Conservation (phyloP, 176 grass and related monocot species). For the Musa itinerans region DNA sequence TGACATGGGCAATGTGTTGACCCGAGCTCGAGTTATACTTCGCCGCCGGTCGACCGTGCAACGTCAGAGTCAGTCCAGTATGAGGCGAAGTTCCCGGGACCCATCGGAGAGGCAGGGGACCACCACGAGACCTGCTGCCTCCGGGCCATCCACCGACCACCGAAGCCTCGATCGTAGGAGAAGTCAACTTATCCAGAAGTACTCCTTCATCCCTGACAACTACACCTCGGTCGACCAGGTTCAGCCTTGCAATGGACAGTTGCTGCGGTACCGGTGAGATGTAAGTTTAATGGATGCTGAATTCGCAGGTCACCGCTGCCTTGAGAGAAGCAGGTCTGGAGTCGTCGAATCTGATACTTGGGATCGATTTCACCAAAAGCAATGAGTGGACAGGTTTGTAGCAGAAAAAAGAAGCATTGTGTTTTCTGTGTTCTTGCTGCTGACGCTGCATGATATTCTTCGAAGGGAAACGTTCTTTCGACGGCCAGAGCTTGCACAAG, state of each 20-base stretch:
- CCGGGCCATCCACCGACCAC: neutral
- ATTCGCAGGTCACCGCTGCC: constrained; percentile 44
- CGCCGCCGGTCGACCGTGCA: too few relatives aligned
- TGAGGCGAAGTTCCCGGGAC: too few relatives aligned
- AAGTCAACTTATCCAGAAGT: constrained; percentile 44
- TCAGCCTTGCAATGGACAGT: neutral
- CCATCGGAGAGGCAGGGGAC: too few relatives aligned
- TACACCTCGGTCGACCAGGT: constrained; percentile 71
- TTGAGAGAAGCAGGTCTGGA: constrained; percentile 59
- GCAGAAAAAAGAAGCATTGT: too few relatives aligned
- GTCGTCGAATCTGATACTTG: constrained; percentile 88
- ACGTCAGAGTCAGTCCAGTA: too few relatives aligned
- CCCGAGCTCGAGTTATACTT: too few relatives aligned
- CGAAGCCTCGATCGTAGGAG: constrained; percentile 3
- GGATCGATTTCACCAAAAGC: constrained; percentile 98
- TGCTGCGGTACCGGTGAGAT: too few relatives aligned
- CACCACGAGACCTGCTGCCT: neutral
- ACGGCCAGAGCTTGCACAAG: constrained; percentile 69
- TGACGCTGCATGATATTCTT: neutral
- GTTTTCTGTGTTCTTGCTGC: neutral
- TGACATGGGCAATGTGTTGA: too few relatives aligned
- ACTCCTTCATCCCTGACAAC: constrained; percentile 64
- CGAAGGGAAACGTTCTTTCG: constrained; percentile 60
- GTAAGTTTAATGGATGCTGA: neutral
- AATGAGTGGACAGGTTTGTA: constrained; percentile 87